phyloP scores from a whole-genome alignment of 306 rosid genomes.

The Purshia tridentata region DNA sequence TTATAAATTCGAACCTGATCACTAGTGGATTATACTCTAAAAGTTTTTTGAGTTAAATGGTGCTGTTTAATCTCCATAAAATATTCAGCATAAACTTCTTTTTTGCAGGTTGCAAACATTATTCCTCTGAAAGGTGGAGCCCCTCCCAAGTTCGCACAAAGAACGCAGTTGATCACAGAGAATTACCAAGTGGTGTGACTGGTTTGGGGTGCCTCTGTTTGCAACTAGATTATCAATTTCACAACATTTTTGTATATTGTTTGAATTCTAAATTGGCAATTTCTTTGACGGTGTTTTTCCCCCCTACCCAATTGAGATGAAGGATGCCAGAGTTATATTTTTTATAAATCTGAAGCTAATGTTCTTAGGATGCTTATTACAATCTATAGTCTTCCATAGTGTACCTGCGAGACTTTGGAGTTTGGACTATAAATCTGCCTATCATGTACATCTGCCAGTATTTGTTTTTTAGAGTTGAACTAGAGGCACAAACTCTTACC shows the following conservation, averaged over 20 bases:
- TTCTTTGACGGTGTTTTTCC: not conserved
- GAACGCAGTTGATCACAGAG: constrained; percentile 86
- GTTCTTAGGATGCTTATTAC: not conserved
- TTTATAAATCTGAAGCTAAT: not conserved
- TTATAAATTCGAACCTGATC: not conserved
- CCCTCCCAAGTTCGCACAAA: constrained; percentile 77
- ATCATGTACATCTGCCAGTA: not conserved
- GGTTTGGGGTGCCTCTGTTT: not conserved
- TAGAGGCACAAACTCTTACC: no score
- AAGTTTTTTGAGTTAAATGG: not conserved
- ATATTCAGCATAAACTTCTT: not conserved
- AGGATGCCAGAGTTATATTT: not conserved
- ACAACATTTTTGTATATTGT: constrained; percentile 1
- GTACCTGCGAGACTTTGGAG: not conserved
- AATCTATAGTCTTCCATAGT: not conserved
- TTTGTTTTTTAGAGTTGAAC: no score
- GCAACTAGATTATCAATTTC: not conserved
- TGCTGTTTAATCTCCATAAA: not conserved
- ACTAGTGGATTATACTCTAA: not conserved
- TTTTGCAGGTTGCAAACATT: constrained; percentile 53
- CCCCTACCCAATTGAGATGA: not conserved
- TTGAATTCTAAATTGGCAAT: not conserved
- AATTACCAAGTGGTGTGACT: constrained; percentile 76
- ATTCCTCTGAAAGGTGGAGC: constrained; percentile 72
- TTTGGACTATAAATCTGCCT: not conserved